Conservation (phyloP, 768 basidiomycete genomes). For the Kwoniella bestiolae region DNA sequence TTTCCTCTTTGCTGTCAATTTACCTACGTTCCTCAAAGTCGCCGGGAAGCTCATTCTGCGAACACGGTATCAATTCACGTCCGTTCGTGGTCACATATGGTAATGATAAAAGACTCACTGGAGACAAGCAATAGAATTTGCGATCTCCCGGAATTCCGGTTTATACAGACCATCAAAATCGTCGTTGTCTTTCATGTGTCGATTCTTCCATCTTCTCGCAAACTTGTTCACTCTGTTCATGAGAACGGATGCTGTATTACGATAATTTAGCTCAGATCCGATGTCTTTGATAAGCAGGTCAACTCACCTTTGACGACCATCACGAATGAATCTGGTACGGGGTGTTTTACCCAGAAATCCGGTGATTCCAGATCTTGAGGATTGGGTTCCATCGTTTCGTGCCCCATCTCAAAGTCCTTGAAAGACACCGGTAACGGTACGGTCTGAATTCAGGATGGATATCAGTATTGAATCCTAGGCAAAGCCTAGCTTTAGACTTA, state of each 20-base stretch:
- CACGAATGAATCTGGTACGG: conserved; percentile 47
- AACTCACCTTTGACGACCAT: conserved; percentile 38
- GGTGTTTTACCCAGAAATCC: conserved; percentile 50
- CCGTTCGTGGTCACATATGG: not conserved
- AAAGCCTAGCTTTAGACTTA: conserved; percentile 8
- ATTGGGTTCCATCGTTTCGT: conserved; percentile 37
- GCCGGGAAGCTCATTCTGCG: conserved; percentile 51
- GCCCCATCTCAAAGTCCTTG: conserved; percentile 39
- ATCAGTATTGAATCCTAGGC: conserved; percentile 6
- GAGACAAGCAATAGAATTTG: conserved; percentile 49
- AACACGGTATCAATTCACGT: not conserved
- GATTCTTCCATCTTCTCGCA: conserved; percentile 49
- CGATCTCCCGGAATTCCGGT: conserved; percentile 51
- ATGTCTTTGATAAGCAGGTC: not conserved
- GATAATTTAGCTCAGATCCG: not conserved
- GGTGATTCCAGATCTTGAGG: conserved; percentile 51
- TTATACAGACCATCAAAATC: conserved; percentile 46
- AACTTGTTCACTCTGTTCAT: conserved; percentile 43
- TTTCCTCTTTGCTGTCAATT: conserved; percentile 24
- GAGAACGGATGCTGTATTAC: conserved; percentile 30
- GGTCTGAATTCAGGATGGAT: conserved; percentile 18
- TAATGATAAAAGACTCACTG: conserved; percentile 36
- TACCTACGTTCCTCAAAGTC: conserved; percentile 35
- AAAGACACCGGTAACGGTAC: conserved; percentile 41
- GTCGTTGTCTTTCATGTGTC: conserved; percentile 45